Base-by-base conservation (phyloP, 768 basidiomycete species). In the Megacollybia marginata region DNA sequence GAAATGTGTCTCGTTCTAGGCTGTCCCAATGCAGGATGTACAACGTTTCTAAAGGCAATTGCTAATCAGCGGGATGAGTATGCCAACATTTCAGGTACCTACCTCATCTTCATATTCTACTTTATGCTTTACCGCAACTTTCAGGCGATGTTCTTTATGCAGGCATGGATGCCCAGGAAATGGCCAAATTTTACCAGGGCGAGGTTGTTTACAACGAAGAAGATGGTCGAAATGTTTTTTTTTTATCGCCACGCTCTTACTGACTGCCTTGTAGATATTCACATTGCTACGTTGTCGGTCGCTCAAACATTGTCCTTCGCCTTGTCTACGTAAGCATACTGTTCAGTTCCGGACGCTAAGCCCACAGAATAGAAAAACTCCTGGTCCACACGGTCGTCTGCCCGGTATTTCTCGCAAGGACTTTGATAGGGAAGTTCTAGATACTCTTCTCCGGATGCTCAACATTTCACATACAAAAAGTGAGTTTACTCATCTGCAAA, bases 1-100 rank as follows among this genome's bases (percentile, higher is more conserved):
- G 85, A 93, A 71, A 92, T 93, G 90, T 84, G 88, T 59, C 75
- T 92, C 6, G 88, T 88, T 18, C 71, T 88, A 11, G 91, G 91
- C 16, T 83, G 88, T 48, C 91, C 91, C 4, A 87, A 85, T 1
- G 76, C 88, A 5, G 92, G 92, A 33, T 94, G 92, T 61, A 80
- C 84, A 1, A 88, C 92, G 0, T 92, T 95, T 68, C 73, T 95
- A 18, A 92, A 90, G 65, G 66, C 82, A 0, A 83, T 95, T 52
- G 78, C 92, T 16, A 92, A 93, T 61, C 75, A 83, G 52, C 75
- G 88, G 4, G 70, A 69, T 8, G 85, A 77, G 11, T 93, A 79
- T 60, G 72, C 79, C 1, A 68, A 57, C 4, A 78, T 93, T 45
- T 61, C 67, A 1, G 23, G 23, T 28, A 28, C 23, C 23, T 28